Base-by-base conservation (phyloP, 148 eudicot genomes). In the Beta vulgaris region DNA sequence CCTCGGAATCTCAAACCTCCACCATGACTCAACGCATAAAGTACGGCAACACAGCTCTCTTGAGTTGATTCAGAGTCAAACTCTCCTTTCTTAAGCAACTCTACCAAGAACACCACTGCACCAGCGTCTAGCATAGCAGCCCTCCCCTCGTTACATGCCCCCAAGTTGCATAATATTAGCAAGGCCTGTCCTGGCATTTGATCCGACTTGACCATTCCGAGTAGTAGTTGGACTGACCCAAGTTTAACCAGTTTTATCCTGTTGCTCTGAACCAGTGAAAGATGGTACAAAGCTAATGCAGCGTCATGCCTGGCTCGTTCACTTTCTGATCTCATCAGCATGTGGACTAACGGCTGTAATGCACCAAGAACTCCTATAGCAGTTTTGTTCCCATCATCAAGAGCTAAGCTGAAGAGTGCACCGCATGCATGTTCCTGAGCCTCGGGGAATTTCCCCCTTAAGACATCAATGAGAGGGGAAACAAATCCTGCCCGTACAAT, bases 1-100 rank as follows among this genome's bases (percentile, higher is more conserved):
- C 88, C 96, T 75, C 81, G 86, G 66, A 95, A 95, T 88, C 98
- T 89, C 82, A 92, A 74, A 78, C 96, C 94, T 16, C 98, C 91
- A 1, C 85, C 85, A 43, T 81, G 85, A 81, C 97, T 89, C 88
- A 95, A 34, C 37, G 88, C 88, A 60, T 75, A 89, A 62, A 95
- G 75, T 16, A 91, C 92, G 3, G 84, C 92, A 60, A 92, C 86
- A 40, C 93, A 92, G 77, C 83, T 87, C 80, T 95, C 98, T 68
- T 87, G 85, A 70, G 83, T 90, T 40, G 91, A 87, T 82, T 86
- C 93, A 1, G 83, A 69, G 25, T 77, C 90, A 62, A 79, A 87
- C 85, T 81, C 81, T 13, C 78, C 82, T 73, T 73, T 42, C 60
- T 75, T 83, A 75, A 94, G 78, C 84, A 89, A 42, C 40, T 82